Conservation (phyloP, 305 asterid genomes). For the Fraxinus sp. region DNA sequence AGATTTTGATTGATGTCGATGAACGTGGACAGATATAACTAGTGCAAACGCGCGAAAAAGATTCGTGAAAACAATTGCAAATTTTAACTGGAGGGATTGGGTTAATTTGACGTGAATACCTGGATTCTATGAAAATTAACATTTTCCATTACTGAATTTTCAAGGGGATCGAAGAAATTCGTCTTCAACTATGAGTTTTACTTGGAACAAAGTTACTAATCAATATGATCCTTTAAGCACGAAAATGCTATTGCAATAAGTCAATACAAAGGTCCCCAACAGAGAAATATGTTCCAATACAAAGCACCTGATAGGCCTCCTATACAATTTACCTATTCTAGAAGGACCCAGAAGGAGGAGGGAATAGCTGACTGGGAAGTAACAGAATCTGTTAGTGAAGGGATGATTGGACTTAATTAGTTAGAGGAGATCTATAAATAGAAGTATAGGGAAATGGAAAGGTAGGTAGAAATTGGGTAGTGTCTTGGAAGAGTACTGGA, state of each 20-base stretch:
- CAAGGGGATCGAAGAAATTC: not conserved
- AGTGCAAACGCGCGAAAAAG: not conserved
- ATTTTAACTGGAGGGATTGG: not conserved
- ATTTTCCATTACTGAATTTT: not conserved
- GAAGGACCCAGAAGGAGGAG: not conserved
- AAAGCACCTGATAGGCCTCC: not conserved
- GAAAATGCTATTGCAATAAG: not conserved
- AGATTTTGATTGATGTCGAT: not conserved
- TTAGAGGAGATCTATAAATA: not conserved
- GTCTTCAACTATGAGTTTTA: not conserved
- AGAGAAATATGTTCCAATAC: not conserved
- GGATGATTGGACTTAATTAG: not conserved
- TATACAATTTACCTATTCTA: not conserved
- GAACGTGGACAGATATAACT: not conserved
- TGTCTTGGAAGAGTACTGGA: not conserved
- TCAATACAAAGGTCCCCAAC: not conserved
- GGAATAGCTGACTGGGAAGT: not conserved
- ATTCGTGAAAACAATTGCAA: not conserved
- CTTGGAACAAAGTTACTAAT: not conserved
- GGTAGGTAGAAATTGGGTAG: not conserved
- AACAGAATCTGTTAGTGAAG: not conserved
- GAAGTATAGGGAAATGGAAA: not conserved
- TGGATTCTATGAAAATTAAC: not conserved
- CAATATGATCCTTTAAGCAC: not conserved
- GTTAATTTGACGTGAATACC: not conserved